Evolutionary conservation across 2,329 filamentous ascomycete species (phyloP).

Genomic region (Colletotrichum shisoi): DNA sequence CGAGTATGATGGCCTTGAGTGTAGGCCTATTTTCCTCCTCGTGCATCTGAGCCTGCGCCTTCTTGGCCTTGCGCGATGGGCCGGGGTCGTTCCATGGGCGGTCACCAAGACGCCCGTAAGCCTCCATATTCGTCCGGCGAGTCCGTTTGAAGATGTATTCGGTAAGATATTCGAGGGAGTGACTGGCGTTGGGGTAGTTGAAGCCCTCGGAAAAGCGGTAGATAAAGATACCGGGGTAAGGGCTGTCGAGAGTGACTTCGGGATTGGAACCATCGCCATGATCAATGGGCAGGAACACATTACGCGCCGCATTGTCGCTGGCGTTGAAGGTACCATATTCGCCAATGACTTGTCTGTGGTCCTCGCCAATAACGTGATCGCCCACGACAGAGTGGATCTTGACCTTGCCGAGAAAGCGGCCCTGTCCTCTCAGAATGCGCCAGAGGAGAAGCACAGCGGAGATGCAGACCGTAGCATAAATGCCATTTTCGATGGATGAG

Average conservation of each 20-base stretch:
- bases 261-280: constrained; percentile 93
- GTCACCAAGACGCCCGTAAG: constrained; percentile 73
- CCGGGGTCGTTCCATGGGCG: constrained; percentile 96
- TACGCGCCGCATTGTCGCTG: constrained; percentile 63
- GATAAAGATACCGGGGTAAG: constrained; percentile 93
- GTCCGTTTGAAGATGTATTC: constrained; percentile 74
- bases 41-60: constrained; percentile 49
- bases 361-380: constrained; percentile 74
- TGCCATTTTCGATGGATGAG: constrained; percentile 85
- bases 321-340: constrained; percentile 67
- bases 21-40: constrained; percentile 66
- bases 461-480: constrained; percentile 83
- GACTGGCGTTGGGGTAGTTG: constrained; percentile 93
- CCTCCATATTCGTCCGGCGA: constrained; percentile 75
- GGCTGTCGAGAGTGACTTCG: constrained; percentile 76
- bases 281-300: constrained; percentile 85
- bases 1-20: constrained; percentile 88
- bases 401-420: constrained; percentile 83
- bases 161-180: constrained; percentile 82
- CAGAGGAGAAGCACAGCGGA: constrained; percentile 82
- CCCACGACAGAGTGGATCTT: constrained; percentile 84
- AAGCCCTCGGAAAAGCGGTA: constrained; percentile 95
- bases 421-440: constrained; percentile 82
- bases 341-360: constrained; percentile 56
- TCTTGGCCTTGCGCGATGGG: constrained; percentile 62